phyloP scores from a whole-genome alignment of 2,329 filamentous ascomycete species.

The Chrysoporthe cubensis region DNA sequence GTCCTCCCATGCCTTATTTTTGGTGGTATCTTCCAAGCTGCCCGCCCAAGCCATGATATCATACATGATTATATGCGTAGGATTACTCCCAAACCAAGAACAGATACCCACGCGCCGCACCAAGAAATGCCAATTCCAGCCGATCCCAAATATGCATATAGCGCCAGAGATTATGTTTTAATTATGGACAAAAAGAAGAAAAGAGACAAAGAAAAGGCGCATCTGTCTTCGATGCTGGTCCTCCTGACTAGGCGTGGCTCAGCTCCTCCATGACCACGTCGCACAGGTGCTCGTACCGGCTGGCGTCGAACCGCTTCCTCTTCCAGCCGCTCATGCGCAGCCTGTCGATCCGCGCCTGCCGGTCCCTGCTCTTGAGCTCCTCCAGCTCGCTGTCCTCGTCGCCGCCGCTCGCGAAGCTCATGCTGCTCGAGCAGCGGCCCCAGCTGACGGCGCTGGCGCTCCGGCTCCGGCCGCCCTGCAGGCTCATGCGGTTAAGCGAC shows the following conservation, averaged over 20 bases:
- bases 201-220: too few relatives aligned
- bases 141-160: constrained; percentile 4
- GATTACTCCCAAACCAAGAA: neutral
- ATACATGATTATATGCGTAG: neutral
- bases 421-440: constrained; percentile 21
- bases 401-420: constrained; percentile 30
- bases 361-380: constrained; percentile 45
- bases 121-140: neutral
- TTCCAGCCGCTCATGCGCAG: constrained; percentile 60
- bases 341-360: constrained; percentile 57
- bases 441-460: neutral
- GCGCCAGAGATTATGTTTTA: neutral
- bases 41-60: constrained; percentile 9
- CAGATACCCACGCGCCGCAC: neutral
- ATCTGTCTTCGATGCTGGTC: too few relatives aligned
- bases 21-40: neutral
- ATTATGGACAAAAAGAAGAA: neutral
- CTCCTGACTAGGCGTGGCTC: constrained; percentile 30
- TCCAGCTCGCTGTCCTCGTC: constrained; percentile 33
- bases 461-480: constrained; percentile 12
- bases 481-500: constrained; percentile 17
- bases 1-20: neutral
- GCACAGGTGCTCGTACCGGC: constrained; percentile 56
- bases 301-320: constrained; percentile 57
- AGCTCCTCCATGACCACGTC: constrained; percentile 58